Conservation (phyloP, 2,329 filamentous ascomycete species). For the Fusarium euwallaceae region DNA sequence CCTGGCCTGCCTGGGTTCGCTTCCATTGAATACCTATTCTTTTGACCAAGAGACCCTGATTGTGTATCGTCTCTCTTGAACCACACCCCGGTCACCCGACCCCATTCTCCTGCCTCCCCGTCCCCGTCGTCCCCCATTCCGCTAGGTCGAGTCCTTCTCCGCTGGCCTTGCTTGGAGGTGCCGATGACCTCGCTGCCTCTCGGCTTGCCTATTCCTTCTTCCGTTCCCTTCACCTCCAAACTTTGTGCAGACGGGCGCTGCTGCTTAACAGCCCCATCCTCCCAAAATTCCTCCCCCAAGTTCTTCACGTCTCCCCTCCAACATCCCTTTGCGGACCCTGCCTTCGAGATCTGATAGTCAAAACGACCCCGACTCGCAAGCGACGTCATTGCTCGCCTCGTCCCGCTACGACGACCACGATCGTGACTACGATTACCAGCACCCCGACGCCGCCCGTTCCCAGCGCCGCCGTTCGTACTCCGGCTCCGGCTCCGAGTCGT, state of each 20-base stretch:
- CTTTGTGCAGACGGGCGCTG: slow-evolving; percentile 74
- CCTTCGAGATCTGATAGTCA: slow-evolving; percentile 53
- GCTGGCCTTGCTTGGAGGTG: slow-evolving; percentile 46
- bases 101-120: slow-evolving; percentile 31
- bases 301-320: slow-evolving; percentile 78
- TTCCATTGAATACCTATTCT: slow-evolving; percentile 20
- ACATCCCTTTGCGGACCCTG: slow-evolving; percentile 89
- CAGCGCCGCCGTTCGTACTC: slow-evolving; percentile 48
- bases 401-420: slow-evolving; percentile 55
- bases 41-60: slow-evolving; percentile 37
- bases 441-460: slow-evolving; percentile 17
- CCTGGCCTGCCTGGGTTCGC: slow-evolving; percentile 10
- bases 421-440: slow-evolving; percentile 60
- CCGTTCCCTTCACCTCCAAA: slow-evolving; percentile 52
- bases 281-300: slow-evolving; percentile 88
- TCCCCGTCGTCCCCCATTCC: neutral
- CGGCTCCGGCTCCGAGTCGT: slow-evolving; percentile 76
- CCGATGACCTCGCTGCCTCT: slow-evolving; percentile 47
- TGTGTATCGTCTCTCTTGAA: slow-evolving; percentile 24
- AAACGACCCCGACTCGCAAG: slow-evolving; percentile 58
- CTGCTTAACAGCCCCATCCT: slow-evolving; percentile 79
- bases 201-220: slow-evolving; percentile 40
- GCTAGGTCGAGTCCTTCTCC: slow-evolving; percentile 38
- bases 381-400: slow-evolving; percentile 51
- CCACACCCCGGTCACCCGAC: slow-evolving; percentile 48